A percentile compares a stretch with the other conserved stretches of the same genome.
phyloP scores from a whole-genome alignment of 345 rosid genomes.

The Syzygium grande region DNA sequence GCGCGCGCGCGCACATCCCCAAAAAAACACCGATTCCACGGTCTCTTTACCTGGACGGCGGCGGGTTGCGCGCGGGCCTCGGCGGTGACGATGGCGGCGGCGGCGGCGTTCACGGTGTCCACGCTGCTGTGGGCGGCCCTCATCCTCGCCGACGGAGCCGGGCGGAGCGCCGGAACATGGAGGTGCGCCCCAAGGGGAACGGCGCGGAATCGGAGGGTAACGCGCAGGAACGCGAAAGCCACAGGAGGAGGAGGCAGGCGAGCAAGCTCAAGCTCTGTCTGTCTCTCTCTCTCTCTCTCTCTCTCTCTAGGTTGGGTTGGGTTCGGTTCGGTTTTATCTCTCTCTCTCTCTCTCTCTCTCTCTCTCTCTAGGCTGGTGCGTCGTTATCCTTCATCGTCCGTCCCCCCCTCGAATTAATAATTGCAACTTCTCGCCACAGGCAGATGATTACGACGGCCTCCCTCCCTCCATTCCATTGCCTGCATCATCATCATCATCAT shows the following conservation, averaged over 20 bases:
- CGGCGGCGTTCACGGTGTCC: slow-evolving; percentile 90
- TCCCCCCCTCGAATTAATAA: neutral
- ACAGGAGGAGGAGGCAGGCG: neutral
- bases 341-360: neutral
- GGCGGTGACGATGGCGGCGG: slow-evolving; percentile 84
- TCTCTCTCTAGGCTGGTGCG: neutral
- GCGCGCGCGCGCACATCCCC: neutral
- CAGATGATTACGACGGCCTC: neutral
- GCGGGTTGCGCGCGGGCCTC: slow-evolving; percentile 79
- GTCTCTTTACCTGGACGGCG: slow-evolving; percentile 37
- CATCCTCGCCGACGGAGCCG: slow-evolving; percentile 15
- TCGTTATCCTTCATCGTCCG: neutral
- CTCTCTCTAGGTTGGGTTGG: neutral
- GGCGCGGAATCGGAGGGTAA: neutral
- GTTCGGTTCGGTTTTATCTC: neutral
- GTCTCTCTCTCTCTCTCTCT: neutral
- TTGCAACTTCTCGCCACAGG: neutral
- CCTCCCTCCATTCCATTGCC: neutral
- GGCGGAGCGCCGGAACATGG: neutral
- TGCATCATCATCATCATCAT: neutral
- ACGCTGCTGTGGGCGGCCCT: slow-evolving; percentile 48
- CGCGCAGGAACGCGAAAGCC: neutral
- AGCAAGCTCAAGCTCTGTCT: neutral
- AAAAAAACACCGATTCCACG: neutral
- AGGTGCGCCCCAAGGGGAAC: neutral